These are phyloP conservation scores for Maudiozyma bulderi DNA, from an alignment of 805 yeast genomes.

Conservation along the genomic window DNA sequence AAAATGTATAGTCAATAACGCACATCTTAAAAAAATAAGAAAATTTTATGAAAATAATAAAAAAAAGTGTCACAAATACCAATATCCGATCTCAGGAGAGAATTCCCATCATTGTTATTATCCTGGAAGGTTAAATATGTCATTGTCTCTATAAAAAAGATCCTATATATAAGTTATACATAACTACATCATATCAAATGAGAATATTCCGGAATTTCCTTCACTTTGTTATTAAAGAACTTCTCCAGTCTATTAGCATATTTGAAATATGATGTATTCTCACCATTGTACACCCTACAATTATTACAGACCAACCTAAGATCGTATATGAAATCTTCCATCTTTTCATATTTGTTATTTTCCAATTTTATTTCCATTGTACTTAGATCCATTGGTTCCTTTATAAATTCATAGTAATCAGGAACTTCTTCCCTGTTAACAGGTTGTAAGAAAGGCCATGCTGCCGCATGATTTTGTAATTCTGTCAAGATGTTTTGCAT, in stretches of 20 bases:
- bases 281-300: constrained; percentile 88
- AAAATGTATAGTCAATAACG: not conserved
- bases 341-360: constrained; percentile 79
- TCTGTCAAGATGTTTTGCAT: constrained; percentile 86
- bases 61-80: not conserved
- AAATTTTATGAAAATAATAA: not conserved
- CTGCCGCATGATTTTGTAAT: constrained; percentile 86
- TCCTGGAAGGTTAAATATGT: not conserved
- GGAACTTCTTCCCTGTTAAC: constrained; percentile 91
- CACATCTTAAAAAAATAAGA: not conserved
- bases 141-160: too few relatives aligned
- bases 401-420: constrained; percentile 90
- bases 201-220: constrained; percentile 87
- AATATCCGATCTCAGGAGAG: too few relatives aligned
- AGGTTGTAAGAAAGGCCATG: constrained; percentile 96
- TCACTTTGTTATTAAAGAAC: constrained; percentile 69
- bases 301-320: constrained; percentile 78
- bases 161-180: too few relatives aligned
- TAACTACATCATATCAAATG: constrained; percentile 42
- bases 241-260: constrained; percentile 92
- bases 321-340: constrained; percentile 89
- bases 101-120: too few relatives aligned
- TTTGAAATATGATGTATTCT: constrained; percentile 88
- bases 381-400: constrained; percentile 95
- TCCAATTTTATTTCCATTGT: constrained; percentile 93